phyloP scores from a whole-genome alignment of 306 rosid species.

The Gastrolobium villosum region DNA sequence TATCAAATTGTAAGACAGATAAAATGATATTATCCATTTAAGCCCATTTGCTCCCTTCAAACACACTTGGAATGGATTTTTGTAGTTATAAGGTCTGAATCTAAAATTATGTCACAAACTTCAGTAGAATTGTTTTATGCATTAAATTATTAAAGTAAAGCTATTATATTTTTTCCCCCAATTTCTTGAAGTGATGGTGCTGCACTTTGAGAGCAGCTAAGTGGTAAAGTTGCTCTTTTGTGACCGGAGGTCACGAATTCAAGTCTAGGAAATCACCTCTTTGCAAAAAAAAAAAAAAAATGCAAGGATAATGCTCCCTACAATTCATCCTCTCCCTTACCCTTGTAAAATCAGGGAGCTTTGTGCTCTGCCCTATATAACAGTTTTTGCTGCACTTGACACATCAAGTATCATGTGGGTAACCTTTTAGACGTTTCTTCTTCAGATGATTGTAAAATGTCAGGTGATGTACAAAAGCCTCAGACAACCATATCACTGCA shows the following conservation, averaged over 20 bases:
- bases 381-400: conserved; percentile 30
- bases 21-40: conserved; percentile 29
- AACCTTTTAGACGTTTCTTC: conserved; percentile 47
- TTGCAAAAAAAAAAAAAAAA: too few relatives aligned
- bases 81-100: conserved; percentile 25
- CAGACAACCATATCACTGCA: conserved; percentile 67
- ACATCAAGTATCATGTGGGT: conserved; percentile 35
- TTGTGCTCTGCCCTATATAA: not conserved
- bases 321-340: too few relatives aligned
- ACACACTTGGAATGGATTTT: conserved; percentile 19
- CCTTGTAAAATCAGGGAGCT: too few relatives aligned
- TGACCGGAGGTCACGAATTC: too few relatives aligned
- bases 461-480: conserved; percentile 67
- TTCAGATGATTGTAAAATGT: conserved; percentile 65
- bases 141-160: conserved; percentile 9
- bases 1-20: conserved; percentile 10
- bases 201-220: too few relatives aligned
- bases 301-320: too few relatives aligned
- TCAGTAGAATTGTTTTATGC: conserved; percentile 26
- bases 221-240: too few relatives aligned
- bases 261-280: too few relatives aligned
- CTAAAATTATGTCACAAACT: conserved; percentile 1
- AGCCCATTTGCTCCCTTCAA: not conserved
- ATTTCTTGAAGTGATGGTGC: not conserved
- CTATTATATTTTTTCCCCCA: not conserved